Base-by-base conservation (phyloP, 495 filamentous ascomycete genomes). In the Podospora conica region DNA sequence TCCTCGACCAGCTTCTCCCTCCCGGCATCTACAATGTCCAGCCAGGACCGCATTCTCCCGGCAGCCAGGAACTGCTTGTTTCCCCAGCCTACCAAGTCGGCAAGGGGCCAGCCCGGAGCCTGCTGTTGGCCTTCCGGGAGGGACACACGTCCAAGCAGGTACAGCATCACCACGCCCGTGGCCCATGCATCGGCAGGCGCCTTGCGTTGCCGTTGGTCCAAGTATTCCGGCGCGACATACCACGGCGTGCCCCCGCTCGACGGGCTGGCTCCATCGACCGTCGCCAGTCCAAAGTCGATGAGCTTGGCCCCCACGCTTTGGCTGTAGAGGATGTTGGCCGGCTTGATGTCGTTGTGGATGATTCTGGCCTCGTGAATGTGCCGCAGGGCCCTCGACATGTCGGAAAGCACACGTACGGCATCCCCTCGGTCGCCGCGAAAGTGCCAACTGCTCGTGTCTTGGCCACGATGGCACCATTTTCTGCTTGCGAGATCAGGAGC, bases 281-380 rank as follows among this genome's bases (percentile, higher is more conserved):
- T 81, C 9, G 80, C 78, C 22, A 81, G 65, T 8, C 81, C 81
- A 40, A 83, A 75, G 58, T 83, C 81, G 68, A 80, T 82, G 33
- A 83, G 75, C 0, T 82, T 79, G 21, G 80, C 81, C 3, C 81
- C 81, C 2, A 80, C 76, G 27, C 81, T 80, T 62, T 69, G 75
- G 58, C 78, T 81, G 68, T 82, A 83, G 21, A 83, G 70, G 57
- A 83, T 82, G 53, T 82, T 83, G 18, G 77, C 80, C 20, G 80
- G 80, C 65, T 83, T 82, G 72, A 83, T 82, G 67, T 82, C 80
- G 72, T 82, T 82, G 66, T 82, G 80, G 56, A 81, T 75, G 31
- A 80, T 71, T 12, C 74, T 73, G 33, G 75, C 76, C 60, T 73
- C 70, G 71, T 82, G 80, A 21, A 82, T 72, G 72, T 81, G 83